These are phyloP conservation scores for Polygonum aviculare DNA, from an alignment of 148 eudicot species.

Conservation along the genomic window DNA sequence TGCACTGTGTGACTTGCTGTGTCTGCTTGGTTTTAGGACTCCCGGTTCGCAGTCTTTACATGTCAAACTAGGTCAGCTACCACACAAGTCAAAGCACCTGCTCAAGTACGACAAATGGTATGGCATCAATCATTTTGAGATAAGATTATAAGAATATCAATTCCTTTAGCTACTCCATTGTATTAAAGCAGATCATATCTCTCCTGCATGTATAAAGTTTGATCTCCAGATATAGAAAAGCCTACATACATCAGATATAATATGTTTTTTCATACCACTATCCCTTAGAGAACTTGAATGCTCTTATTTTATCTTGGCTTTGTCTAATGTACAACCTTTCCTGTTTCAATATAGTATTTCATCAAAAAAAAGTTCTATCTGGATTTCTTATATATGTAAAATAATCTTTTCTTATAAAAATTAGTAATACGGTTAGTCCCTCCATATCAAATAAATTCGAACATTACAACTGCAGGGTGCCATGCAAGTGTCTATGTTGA, in stretches of 20 bases:
- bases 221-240: background rate
- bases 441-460: too few relatives aligned
- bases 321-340: background rate
- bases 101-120: slow-evolving; percentile 62
- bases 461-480: slow-evolving; percentile 50
- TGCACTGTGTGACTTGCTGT: background rate
- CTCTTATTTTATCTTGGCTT: background rate
- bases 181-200: background rate
- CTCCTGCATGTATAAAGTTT: background rate
- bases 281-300: background rate
- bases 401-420: too few relatives aligned
- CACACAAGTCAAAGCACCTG: slow-evolving; percentile 52
- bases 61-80: slow-evolving; percentile 32
- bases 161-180: background rate
- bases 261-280: background rate
- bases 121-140: background rate
- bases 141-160: background rate
- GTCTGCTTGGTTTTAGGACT: slow-evolving; percentile 26
- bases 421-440: too few relatives aligned
- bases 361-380: too few relatives aligned
- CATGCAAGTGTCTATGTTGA: slow-evolving; percentile 56
- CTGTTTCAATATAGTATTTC: slow-evolving; percentile 4
- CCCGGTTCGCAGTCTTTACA: slow-evolving; percentile 30
- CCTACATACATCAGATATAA: background rate
- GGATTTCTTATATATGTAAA: too few relatives aligned